Evolutionary conservation across 1,284 basidiomycete genomes (phyloP).

Genomic region (Meripilus lineatus): DNA sequence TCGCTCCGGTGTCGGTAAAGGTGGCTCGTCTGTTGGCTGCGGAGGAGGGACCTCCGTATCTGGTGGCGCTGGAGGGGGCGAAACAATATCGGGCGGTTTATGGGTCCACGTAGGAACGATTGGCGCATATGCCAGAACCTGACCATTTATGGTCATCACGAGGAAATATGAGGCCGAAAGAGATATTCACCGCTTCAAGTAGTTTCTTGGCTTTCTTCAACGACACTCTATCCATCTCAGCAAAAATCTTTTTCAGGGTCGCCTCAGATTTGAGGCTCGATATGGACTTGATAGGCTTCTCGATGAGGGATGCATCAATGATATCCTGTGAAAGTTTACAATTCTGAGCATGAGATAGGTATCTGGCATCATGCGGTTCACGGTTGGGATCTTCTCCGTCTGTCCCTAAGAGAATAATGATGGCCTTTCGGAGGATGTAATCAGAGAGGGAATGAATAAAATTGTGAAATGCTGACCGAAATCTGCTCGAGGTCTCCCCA

Average conservation of each 20-base stretch:
- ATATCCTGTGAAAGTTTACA: neutral
- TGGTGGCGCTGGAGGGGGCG: neutral
- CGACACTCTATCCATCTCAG: neutral
- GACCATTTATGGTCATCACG: neutral
- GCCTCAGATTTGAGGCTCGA: neutral
- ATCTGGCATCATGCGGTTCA: too few relatives aligned
- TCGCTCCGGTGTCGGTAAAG: neutral
- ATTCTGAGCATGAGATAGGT: neutral
- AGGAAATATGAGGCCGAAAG: too few relatives aligned
- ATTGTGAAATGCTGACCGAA: neutral
- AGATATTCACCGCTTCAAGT: neutral
- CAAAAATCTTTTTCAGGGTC: neutral
- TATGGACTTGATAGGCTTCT: neutral
- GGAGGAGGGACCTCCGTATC: neutral
- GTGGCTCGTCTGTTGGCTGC: too few relatives aligned
- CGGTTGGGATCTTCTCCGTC: neutral
- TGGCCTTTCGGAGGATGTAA: neutral
- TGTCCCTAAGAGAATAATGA: neutral
- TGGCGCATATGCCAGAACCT: neutral
- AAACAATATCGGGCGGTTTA: neutral
- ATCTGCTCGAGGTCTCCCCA: neutral
- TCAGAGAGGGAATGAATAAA: neutral
- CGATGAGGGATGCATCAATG: neutral
- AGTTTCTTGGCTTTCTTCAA: neutral
- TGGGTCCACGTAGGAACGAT: neutral